Evolutionary conservation across 2,329 filamentous ascomycete species (phyloP).

Genomic region (Monosporascus sp.): DNA sequence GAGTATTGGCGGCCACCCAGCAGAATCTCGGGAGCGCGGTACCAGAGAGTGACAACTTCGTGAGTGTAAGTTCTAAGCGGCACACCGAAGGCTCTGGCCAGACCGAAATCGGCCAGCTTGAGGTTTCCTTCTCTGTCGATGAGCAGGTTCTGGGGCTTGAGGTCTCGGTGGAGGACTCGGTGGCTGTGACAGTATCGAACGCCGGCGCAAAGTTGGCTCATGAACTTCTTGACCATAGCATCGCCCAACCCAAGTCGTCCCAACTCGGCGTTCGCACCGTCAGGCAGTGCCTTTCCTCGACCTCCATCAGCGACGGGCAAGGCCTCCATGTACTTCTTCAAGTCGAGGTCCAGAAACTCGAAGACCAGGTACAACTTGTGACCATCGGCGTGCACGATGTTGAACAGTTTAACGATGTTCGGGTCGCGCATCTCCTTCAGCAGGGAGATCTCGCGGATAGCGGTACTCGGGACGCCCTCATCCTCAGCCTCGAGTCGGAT

Average conservation of each 20-base stretch:
- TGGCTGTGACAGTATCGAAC: conserved; percentile 86
- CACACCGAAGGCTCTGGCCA: conserved; percentile 86
- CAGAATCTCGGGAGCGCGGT: conserved; percentile 83
- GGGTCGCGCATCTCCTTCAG: conserved; percentile 92
- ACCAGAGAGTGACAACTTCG: conserved; percentile 93
- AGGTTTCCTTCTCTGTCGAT: conserved; percentile 84
- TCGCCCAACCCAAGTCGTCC: conserved; percentile 67
- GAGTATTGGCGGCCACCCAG: conserved; percentile 89
- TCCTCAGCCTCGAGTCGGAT: conserved; percentile 93
- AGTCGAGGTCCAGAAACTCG: conserved; percentile 83
- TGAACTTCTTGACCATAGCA: conserved; percentile 86
- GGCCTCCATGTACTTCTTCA: conserved; percentile 96
- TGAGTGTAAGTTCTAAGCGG: conserved; percentile 89
- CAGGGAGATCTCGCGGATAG: conserved; percentile 89
- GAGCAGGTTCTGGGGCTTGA: conserved; percentile 87
- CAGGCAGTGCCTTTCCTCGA: conserved; percentile 77
- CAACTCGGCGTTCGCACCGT: conserved; percentile 61
- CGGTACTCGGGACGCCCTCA: conserved; percentile 86
- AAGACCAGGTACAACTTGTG: conserved; percentile 93
- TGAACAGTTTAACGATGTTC: conserved; percentile 81
- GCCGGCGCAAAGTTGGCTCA: conserved; percentile 80
- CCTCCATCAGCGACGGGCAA: conserved; percentile 79
- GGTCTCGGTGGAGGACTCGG: conserved; percentile 78
- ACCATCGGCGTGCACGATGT: conserved; percentile 91
- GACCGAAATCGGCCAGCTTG: conserved; percentile 85